Conservation (phyloP, 345 rosid species). For the Aethionema arabicum region DNA sequence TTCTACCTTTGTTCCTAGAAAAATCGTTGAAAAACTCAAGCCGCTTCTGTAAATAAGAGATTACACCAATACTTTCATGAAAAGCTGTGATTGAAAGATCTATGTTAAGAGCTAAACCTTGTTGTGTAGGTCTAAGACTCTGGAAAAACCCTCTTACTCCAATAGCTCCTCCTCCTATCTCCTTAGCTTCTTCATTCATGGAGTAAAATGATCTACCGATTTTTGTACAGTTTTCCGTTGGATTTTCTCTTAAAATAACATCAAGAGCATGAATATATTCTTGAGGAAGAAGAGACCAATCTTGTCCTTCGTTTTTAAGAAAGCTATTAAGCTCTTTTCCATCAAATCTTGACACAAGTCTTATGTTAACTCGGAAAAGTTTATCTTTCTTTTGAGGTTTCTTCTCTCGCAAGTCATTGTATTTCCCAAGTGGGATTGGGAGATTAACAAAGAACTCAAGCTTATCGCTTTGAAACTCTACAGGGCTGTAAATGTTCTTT, state of each 20-base stretch:
- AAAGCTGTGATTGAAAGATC: conserved; percentile 90
- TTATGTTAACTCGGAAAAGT: conserved; percentile 65
- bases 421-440: conserved; percentile 61
- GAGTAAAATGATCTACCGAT: conserved; percentile 84
- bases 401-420: conserved; percentile 48
- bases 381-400: conserved; percentile 48
- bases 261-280: conserved; percentile 93
- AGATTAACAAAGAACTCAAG: conserved; percentile 82
- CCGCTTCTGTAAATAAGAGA: conserved; percentile 83
- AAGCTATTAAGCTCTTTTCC: conserved; percentile 65
- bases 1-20: conserved; percentile 63
- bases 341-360: conserved; percentile 78
- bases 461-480: conserved; percentile 81
- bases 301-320: conserved; percentile 65
- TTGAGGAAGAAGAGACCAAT: conserved; percentile 82
- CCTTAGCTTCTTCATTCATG: conserved; percentile 69
- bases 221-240: conserved; percentile 71
- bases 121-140: conserved; percentile 90
- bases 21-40: conserved; percentile 78
- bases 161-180: conserved; percentile 90
- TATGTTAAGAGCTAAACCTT: conserved; percentile 88
- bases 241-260: conserved; percentile 82
- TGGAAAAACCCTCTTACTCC: conserved; percentile 95
- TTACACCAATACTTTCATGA: conserved; percentile 90
- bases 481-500: conserved; percentile 72